A percentile compares a stretch with the other conserved stretches of the same genome.
phyloP scores from a whole-genome alignment of 2,329 filamentous ascomycete genomes.

The Fusarium odoratissimum region DNA sequence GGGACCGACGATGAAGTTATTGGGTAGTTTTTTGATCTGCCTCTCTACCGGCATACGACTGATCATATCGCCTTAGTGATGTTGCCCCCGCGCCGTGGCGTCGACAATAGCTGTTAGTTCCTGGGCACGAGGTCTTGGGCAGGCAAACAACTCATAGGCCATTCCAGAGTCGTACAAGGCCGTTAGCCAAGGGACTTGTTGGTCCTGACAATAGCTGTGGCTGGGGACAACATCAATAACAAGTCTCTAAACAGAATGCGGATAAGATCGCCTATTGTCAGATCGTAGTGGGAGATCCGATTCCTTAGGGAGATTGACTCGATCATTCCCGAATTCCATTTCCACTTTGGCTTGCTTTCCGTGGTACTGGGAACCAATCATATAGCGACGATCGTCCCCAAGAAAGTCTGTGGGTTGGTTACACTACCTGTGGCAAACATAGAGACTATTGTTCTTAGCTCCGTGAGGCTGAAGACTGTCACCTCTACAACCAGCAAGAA shows the following conservation, averaged over 20 bases:
- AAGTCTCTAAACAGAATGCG: background rate
- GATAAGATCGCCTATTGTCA: background rate
- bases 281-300: background rate
- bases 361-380: background rate
- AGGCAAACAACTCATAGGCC: background rate
- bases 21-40: rapidly evolving
- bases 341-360: background rate
- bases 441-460: background rate
- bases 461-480: background rate
- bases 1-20: background rate
- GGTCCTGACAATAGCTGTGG: background rate
- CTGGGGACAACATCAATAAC: background rate
- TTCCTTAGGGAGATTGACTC: background rate
- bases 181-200: background rate
- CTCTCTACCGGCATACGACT: background rate
- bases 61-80: background rate
- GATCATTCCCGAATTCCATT: background rate
- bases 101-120: background rate
- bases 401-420: background rate
- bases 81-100: background rate
- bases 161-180: background rate
- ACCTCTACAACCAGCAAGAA: too few species aligned
- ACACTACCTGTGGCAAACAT: background rate
- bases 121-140: background rate
- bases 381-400: background rate